Conservation (phyloP, 2,329 filamentous ascomycete species). For the Fusarium sulawesiense region DNA sequence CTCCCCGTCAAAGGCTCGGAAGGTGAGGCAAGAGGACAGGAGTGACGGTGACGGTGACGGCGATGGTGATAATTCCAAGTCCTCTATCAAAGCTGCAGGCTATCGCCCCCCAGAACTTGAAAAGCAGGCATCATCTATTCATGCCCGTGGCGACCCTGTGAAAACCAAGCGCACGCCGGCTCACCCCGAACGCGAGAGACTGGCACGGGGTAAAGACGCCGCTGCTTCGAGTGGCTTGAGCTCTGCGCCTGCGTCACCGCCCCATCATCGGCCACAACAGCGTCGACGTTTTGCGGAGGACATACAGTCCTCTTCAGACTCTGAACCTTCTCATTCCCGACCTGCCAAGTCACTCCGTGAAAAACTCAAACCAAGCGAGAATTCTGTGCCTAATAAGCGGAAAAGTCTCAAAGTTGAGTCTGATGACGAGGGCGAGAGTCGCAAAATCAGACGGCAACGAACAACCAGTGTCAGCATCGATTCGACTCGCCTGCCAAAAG, state of each 20-base stretch:
- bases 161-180: constrained; percentile 64
- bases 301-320: constrained; percentile 65
- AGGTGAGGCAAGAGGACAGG: constrained; percentile 73
- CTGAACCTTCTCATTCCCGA: constrained; percentile 59
- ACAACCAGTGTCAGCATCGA: constrained; percentile 59
- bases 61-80: constrained; percentile 40
- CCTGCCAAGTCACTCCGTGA: constrained; percentile 60
- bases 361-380: constrained; percentile 61
- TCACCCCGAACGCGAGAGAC: constrained; percentile 55
- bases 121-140: constrained; percentile 49
- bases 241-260: constrained; percentile 68
- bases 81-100: constrained; percentile 49
- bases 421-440: constrained; percentile 67
- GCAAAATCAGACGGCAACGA: constrained; percentile 66
- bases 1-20: constrained; percentile 72
- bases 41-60: constrained; percentile 69
- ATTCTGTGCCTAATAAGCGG: constrained; percentile 62
- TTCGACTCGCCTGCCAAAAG: constrained; percentile 47
- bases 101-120: constrained; percentile 50
- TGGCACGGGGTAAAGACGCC: constrained; percentile 58
- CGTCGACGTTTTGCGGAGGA: constrained; percentile 52
- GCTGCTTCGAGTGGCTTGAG: constrained; percentile 66
- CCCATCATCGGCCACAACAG: constrained; percentile 50
- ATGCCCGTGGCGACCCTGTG: constrained; percentile 50
- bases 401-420: constrained; percentile 66